Percentiles rank a stretch among this genome's conserved stretches.
These are phyloP conservation scores for Papilionanthe hybrid DNA, from an alignment of 116 monocot genomes.

Conservation along the genomic window DNA sequence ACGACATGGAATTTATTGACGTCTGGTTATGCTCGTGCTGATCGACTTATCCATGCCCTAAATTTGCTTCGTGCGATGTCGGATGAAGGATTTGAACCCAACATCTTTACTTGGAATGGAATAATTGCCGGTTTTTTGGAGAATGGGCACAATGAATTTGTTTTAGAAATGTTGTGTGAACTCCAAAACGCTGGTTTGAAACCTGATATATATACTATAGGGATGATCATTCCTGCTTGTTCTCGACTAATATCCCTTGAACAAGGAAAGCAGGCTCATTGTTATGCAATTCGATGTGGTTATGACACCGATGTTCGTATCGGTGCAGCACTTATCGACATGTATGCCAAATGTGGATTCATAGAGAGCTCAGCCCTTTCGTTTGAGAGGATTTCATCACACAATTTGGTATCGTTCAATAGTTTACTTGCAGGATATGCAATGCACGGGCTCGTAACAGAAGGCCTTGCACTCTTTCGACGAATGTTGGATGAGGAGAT, in stretches of 20 bases:
- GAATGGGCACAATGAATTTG: conserved; percentile 26
- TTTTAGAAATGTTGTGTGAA: conserved; percentile 10
- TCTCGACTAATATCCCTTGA: conserved; percentile 20
- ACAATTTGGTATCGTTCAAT: conserved; percentile 32
- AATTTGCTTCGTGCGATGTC: conserved; percentile 17
- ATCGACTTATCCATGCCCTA: conserved; percentile 5
- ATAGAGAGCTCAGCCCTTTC: conserved; percentile 17
- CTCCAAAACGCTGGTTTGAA: conserved; percentile 3
- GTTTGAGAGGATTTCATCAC: conserved; percentile 21
- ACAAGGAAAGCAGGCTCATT: conserved; percentile 31
- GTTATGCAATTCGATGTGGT: conserved; percentile 21
- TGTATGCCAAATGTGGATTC: conserved; percentile 28
- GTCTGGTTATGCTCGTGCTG: conserved; percentile 16
- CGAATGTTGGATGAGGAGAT: conserved; percentile 12
- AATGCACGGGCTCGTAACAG: conserved; percentile 17
- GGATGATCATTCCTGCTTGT: conserved; percentile 26
- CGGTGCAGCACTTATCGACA: conserved; percentile 27
- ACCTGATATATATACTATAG: conserved; percentile 26
- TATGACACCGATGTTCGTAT: conserved; percentile 28
- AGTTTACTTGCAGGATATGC: conserved; percentile 28
- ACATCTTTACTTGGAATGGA: conserved; percentile 29
- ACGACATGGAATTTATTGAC: conserved; percentile 28
- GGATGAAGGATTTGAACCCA: conserved; percentile 29
- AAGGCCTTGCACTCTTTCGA: conserved; percentile 21
- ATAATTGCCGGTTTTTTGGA: conserved; percentile 28